phyloP scores from a whole-genome alignment of 2,329 filamentous ascomycete genomes.

The Sporothrix pseudoabietina region DNA sequence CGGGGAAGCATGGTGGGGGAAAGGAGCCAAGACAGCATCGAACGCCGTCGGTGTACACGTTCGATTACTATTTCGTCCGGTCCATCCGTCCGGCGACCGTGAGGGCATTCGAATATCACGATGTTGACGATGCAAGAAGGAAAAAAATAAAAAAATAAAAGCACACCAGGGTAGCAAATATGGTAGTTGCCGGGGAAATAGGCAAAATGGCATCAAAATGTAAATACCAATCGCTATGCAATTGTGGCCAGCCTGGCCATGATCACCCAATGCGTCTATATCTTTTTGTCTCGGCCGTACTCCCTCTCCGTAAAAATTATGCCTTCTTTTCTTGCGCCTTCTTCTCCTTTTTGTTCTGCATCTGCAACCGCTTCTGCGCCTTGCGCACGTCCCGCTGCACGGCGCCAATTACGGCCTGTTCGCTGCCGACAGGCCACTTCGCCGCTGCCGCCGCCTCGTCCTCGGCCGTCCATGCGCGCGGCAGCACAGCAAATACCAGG shows the following conservation, averaged over 20 bases:
- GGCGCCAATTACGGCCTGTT: constrained; percentile 55
- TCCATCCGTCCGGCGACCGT: not conserved
- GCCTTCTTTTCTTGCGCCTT: constrained; percentile 1
- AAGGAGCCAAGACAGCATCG: not conserved
- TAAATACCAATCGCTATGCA: constrained; percentile 17
- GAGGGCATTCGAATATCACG: not conserved
- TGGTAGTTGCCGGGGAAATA: too few species aligned
- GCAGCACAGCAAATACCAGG: constrained; percentile 86
- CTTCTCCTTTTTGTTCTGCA: constrained; percentile 17
- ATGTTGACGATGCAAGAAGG: not conserved
- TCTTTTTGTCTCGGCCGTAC: not conserved
- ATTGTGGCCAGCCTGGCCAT: not conserved
- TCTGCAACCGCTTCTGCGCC: constrained; percentile 57
- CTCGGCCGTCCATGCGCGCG: constrained; percentile 79
- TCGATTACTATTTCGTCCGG: not conserved
- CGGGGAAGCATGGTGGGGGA: not conserved
- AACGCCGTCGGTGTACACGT: not conserved
- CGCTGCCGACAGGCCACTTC: constrained; percentile 64
- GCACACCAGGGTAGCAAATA: too few species aligned
- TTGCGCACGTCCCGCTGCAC: constrained; percentile 58
- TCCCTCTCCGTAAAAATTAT: too few species aligned
- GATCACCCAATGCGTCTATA: not conserved
- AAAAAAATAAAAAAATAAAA: not conserved
- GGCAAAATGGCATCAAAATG: not conserved
- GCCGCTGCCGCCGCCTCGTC: constrained; percentile 71